phyloP scores from a whole-genome alignment of 164 flowering plant species.

The Stephania japonica region DNA sequence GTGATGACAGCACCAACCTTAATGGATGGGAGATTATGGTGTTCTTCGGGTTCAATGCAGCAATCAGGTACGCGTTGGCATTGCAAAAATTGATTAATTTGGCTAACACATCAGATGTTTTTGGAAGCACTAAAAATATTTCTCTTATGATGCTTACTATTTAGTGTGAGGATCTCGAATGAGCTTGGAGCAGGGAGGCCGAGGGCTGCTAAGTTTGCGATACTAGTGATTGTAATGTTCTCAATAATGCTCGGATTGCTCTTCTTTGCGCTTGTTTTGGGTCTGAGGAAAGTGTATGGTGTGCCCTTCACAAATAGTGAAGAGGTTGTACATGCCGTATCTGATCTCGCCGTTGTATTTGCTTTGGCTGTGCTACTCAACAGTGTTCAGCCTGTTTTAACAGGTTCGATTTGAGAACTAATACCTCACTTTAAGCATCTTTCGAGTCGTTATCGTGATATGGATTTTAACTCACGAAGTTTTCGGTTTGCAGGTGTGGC shows the following conservation, averaged over 20 bases:
- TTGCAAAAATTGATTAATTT: too few relatives aligned
- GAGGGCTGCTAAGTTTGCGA: constrained; percentile 34
- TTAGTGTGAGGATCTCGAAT: constrained; percentile 33
- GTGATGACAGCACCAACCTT: constrained; percentile 30
- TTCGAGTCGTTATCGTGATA: neutral
- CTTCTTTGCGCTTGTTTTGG: constrained; percentile 26
- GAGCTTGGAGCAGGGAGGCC: constrained; percentile 39
- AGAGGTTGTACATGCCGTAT: constrained; percentile 18
- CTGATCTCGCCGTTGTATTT: constrained; percentile 25
- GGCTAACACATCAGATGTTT: too few relatives aligned
- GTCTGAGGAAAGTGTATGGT: constrained; percentile 20
- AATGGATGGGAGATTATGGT: constrained; percentile 37
- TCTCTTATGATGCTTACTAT: too few relatives aligned
- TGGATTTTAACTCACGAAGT: neutral
- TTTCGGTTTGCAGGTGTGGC: constrained; percentile 28
- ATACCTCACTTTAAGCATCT: too few relatives aligned
- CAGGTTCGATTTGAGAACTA: constrained; percentile 16
- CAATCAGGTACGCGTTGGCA: constrained; percentile 26
- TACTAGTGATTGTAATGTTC: constrained; percentile 22
- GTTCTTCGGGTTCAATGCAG: constrained; percentile 39
- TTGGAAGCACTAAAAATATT: too few relatives aligned
- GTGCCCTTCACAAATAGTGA: constrained; percentile 24
- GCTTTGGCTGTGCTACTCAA: constrained; percentile 30
- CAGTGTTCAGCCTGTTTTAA: constrained; percentile 32
- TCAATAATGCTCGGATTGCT: constrained; percentile 21